Conservation (phyloP, 441 rosid genomes). For the Eutrema salsugineum region DNA sequence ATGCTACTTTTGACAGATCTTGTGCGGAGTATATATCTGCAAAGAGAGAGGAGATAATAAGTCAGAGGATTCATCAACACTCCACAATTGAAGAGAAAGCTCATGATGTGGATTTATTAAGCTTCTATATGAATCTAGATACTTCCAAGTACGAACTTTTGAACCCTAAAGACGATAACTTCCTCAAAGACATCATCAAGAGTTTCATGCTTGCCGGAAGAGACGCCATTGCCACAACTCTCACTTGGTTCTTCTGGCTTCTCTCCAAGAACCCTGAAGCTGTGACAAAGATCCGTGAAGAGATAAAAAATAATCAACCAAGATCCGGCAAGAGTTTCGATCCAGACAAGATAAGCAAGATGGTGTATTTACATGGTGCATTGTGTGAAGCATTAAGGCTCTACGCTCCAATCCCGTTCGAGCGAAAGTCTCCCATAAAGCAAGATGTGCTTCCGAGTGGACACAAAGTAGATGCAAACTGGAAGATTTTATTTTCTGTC, state of each 20-base stretch:
- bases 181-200: constrained; percentile 38
- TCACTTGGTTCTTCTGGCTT: constrained; percentile 42
- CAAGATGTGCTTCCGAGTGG: constrained; percentile 40
- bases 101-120: constrained; percentile 27
- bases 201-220: constrained; percentile 38
- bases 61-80: neutral
- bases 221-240: constrained; percentile 41
- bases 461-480: constrained; percentile 9
- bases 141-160: constrained; percentile 7
- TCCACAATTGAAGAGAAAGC: neutral
- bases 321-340: neutral
- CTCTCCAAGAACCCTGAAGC: constrained; percentile 37
- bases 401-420: constrained; percentile 36
- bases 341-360: constrained; percentile 2
- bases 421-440: constrained; percentile 20
- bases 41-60: constrained; percentile 7
- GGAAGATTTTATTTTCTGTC: constrained; percentile 26
- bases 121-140: constrained; percentile 23
- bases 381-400: constrained; percentile 35
- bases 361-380: constrained; percentile 37
- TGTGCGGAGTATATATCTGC: constrained; percentile 12
- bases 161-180: constrained; percentile 24
- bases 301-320: constrained; percentile 19
- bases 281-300: constrained; percentile 38
- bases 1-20: constrained; percentile 15